phyloP scores from a whole-genome alignment of 192 early-diverging fungal species.

The Helicostylum pulchrum region DNA sequence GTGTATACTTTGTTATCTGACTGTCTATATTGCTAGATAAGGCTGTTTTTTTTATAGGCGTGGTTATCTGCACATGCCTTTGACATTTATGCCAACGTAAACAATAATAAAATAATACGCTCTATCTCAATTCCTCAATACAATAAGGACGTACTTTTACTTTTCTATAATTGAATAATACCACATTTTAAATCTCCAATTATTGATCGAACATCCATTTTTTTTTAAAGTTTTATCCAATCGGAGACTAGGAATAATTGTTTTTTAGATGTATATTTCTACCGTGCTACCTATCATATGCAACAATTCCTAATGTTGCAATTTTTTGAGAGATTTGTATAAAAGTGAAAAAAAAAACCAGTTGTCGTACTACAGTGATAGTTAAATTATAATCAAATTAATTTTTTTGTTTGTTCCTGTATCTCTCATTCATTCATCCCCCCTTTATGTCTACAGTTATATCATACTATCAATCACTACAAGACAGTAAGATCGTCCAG shows the following conservation, averaged over 20 bases:
- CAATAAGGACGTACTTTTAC: background rate
- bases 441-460: no score
- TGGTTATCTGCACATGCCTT: no score
- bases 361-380: background rate
- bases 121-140: no score
- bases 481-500: no score
- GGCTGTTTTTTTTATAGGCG: no score
- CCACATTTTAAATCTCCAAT: background rate
- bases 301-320: background rate
- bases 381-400: background rate
- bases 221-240: background rate
- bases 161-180: background rate
- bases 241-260: background rate
- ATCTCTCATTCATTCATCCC: no score
- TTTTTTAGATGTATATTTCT: background rate
- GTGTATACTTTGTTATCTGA: no score
- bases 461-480: no score
- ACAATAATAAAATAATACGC: background rate
- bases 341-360: background rate
- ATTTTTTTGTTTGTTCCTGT: background rate
- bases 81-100: no score
- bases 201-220: background rate
- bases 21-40: no score
- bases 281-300: background rate
- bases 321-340: background rate